phyloP scores from a whole-genome alignment of 495 filamentous ascomycete species.

The Thozetella sp. region DNA sequence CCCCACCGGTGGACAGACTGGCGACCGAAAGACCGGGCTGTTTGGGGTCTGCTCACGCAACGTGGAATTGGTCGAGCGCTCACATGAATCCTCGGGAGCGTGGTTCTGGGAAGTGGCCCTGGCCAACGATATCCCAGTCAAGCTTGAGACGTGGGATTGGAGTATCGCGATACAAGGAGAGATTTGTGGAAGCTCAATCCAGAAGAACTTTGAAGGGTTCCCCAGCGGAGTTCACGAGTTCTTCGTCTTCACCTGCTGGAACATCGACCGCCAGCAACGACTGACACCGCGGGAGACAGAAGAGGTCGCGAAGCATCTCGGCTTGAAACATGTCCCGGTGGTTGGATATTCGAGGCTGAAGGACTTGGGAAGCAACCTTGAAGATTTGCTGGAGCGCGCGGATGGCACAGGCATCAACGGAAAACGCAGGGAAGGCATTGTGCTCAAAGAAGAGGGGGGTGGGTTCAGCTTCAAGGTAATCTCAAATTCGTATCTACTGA shows the following conservation, averaged over 20 bases:
- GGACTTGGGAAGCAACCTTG: not conserved
- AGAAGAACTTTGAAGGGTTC: slow-evolving; percentile 3
- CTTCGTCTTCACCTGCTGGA: slow-evolving; percentile 6
- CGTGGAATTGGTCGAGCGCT: slow-evolving; percentile 1
- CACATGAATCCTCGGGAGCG: not conserved
- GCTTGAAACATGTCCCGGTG: slow-evolving; percentile 3
- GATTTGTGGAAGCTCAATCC: not conserved
- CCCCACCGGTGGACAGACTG: not conserved
- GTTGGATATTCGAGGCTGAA: not conserved
- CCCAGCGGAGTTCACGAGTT: not conserved
- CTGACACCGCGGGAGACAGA: not conserved
- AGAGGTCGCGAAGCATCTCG: not conserved
- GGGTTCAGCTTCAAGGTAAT: slow-evolving; percentile 10
- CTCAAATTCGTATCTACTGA: slow-evolving; percentile 8
- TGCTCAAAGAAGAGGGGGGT: slow-evolving; percentile 2
- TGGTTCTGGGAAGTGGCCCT: slow-evolving; percentile 2
- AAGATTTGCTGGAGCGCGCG: slow-evolving; percentile 7
- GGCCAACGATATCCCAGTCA: not conserved
- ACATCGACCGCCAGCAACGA: slow-evolving; percentile 4
- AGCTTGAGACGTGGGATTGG: not conserved
- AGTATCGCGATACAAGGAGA: slow-evolving; percentile 7
- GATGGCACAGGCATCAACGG: slow-evolving; percentile 4
- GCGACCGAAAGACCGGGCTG: not conserved
- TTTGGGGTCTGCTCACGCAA: slow-evolving; percentile 6
- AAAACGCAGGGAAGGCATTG: slow-evolving; percentile 1